Base-by-base conservation (phyloP, 139 green algal genomes). In the Tetratostichococcus sp. region DNA sequence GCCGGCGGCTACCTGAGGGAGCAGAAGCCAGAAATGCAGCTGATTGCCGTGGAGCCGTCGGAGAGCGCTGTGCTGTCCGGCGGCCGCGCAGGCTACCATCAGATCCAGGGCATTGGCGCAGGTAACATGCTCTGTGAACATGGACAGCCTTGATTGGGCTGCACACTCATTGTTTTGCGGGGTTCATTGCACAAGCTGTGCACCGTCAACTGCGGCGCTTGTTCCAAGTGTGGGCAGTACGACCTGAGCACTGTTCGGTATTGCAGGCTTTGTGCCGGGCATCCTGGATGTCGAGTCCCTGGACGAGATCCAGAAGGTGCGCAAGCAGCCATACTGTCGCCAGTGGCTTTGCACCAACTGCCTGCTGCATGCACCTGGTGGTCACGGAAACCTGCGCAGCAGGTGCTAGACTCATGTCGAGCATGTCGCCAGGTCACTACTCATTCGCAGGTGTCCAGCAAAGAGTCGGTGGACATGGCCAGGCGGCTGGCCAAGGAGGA, bases 11-110 rank as follows among this genome's bases (percentile, higher is more conserved):
- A 92, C 89, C 91, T 99, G n/a, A 94, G 94, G 79, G 86, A 94
- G 82, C 86, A 93, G 79, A 99, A 99, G 74, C 87, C 93, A 11
- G 77, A 88, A 26, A 43, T 96, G 65, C 82, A 97, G 86, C 78
- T 98, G 19, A 85, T 99, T 21, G 96, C 91, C 30, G 96, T 99
- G 69, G 96, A 99, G 90, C 96, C 96, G 6, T 75, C 80, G 1
- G 96, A 99, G 89, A 95, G 86, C 32, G 74, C 90, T 21, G 91
- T 99, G 58, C 87, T 99, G 35, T 94, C 83, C 14, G 96, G 96
- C 32, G 94, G 92, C 59, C 92, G 90, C 77, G 94, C 94, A 0
- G 95, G 96, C 8, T 94, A 96, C 65, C 96, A 99, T 85, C 98
- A 99, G 90, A 82, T 82, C 34, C 91, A 96, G 75, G 91, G 91